Conservation (phyloP, 371 early-diverging fungal genomes). For the Circinella umbellata region DNA sequence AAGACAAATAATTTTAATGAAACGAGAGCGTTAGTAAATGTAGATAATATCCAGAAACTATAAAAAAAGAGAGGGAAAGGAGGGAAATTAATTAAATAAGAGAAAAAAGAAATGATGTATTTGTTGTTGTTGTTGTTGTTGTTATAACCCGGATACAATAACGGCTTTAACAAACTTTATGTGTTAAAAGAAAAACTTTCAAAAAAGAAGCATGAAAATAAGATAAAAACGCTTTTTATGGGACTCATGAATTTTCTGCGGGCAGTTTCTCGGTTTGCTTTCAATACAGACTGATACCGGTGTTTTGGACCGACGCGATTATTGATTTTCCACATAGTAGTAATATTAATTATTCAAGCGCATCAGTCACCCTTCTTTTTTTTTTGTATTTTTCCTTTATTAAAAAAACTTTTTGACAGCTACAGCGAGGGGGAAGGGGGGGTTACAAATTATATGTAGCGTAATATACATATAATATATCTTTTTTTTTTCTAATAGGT, state of each 20-base stretch:
- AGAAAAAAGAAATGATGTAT: background rate
- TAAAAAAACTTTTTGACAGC: too few species aligned
- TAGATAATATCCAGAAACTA: background rate
- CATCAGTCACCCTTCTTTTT: too few species aligned
- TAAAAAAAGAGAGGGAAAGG: background rate
- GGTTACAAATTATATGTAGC: too few species aligned
- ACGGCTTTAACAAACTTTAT: background rate
- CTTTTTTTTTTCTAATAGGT: too few species aligned
- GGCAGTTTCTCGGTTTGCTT: conserved; percentile 6
- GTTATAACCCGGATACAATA: conserved; percentile 1
- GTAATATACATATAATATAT: too few species aligned
- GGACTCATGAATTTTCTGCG: background rate
- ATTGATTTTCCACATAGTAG: background rate
- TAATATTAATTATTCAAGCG: too few species aligned
- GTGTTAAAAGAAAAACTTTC: background rate
- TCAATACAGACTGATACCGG: conserved; percentile 4
- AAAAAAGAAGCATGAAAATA: background rate
- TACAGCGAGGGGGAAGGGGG: too few species aligned
- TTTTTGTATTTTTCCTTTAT: too few species aligned
- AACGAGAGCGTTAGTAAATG: background rate
- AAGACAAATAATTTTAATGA: background rate
- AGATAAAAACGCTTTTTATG: background rate
- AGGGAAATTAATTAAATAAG: background rate
- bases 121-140: background rate
- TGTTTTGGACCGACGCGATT: conserved; percentile 3